Evolutionary conservation across 306 rosid species (phyloP), one percentile per base, ranked within the genome.

Genomic region (Hippophae rhamnoides): DNA sequence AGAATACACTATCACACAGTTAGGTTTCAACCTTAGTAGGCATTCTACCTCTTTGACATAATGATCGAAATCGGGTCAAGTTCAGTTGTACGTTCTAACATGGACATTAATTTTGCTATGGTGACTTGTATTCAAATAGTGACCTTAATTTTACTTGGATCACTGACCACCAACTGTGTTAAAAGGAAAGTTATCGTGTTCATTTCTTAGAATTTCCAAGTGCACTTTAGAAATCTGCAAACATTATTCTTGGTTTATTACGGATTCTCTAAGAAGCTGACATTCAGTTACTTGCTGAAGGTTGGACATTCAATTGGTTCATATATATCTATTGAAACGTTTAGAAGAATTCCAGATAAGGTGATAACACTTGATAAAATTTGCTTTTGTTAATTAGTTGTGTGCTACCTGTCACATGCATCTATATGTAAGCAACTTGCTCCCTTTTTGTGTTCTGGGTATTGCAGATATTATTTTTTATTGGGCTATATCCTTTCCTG

Each of bases 271-370:
- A 76, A 57, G 31, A 61, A 52, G 58, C 69, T 75, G 62, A 71
- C 56, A 23, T 61, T 8, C 42, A 41, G 52, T 71, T 77, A 64
- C 38, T 62, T 46, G 70, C 54, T 45, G 75, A 69, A 92, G 96
- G 81, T 87, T 59, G 98, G 98, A 13, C 98, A 87, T 73, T 92
- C 98, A 62, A 78, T 92, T 69, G 96, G 98, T 66, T 74, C 98
- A 45, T 78, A 83, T 68, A 85, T 88, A 52, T 65, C 82, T 47
- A 13, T 83, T 47, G 95, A 92, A 68, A 56, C 74, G 71, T 72
- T 78, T 47, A 86, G 63, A 70, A 76, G 82, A 76, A 64, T 62
- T 66, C 75, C 65, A 54, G 82, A 79, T 40, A 80, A 77, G 98
- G 98, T 92, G 58, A 63, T 66, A 47, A 69, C 68, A 27, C 62